Base-by-base conservation (phyloP, 345 rosid species). In the Gossypium mustelinum region DNA sequence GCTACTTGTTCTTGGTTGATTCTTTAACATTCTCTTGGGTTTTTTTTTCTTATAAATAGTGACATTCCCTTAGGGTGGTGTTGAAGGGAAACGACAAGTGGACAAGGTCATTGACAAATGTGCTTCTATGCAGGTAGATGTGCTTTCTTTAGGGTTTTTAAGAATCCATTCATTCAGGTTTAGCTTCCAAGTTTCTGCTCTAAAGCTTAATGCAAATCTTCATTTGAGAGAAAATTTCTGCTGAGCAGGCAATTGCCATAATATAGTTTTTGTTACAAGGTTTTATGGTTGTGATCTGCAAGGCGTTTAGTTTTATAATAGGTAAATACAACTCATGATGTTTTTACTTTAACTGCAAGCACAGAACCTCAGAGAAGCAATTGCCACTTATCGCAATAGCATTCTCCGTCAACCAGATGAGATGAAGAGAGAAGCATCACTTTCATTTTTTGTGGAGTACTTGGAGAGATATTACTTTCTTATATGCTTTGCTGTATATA, bases 21-120 rank as follows among this genome's bases (percentile, higher is more conserved):
- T 54, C 63, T 73, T 71, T 68, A 55, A 52, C 68, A 70, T 61
- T 65, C 79, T 52, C 67, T 60, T 83, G 73, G 81, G 39, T 56
- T 41, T 77, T 65, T 80, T 54, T 79, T 78, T 70, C 76, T 51
- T 52, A 70, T 68, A 69, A 60, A 76, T 67, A 75, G 79, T 79
- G 65, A 56, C 41, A 69, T 81, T 54, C 61, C 55, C 75, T 56
- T 77, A 95, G 99, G 98, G 99, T 77, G 99, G 99, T 76, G 97
- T 92, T 58, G 99, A 95, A 84, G 98, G 98, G 72, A 95, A 95
- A 88, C 85, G 91, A 76, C 96, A 91, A 84, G 98, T 95, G 51
- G 99, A 95, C 80, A 91, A 90, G 83, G 98, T 95, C 81, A 95
- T 95, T 76, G 99, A 95, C 86, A 92, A 91, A 85, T 95, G 99